Base-by-base conservation (phyloP, 148 eudicot genomes). In the Rhododendron ferrugineum region DNA sequence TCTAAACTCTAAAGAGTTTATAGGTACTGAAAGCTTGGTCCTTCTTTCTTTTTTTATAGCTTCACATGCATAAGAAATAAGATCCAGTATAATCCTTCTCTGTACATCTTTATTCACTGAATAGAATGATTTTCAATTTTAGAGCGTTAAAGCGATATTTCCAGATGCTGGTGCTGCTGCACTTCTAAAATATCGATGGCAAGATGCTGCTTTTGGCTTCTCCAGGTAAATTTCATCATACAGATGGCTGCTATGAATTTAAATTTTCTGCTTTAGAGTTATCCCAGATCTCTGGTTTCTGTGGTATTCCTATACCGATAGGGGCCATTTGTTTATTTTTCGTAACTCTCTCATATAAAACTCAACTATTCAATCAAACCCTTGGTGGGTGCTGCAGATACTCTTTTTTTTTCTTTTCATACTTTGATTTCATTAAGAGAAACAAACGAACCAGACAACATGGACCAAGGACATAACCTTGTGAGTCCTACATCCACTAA, bases 81-180 rank as follows among this genome's bases (percentile, higher is more conserved):
- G 9, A 42, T 10, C 30, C 14, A 5, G 58, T 3, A 23, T 28
- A 64, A 44, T 22, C 14, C 66, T 32, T 36, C 72, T 42, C 36
- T 11, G 0, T 16, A 3, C 82, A 54, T 30, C 15, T 49, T 84
- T 20, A 49, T 72, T 79, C 26, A n/a, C 52, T 84, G 70, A 85
- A 68, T 76, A 23, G 66, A 34, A 10, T 28, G 26, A 60, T 84
- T 83, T 85, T 82, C 49, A 20, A 89, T 90, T 42, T 73, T 89
- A 97, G 99, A 90, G 90, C 85, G 98, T 97, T 83, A 97, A 92
- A 91, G 99, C 98, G 58, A 87, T 97, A 85, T 97, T 95, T 92
- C 99, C 99, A 8, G 99, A 97, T 88, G 95, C 98, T 84, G 99
- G 99, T 82, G 99, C 98, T 83, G 98, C 99, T 82, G 99, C 98